Conservation (phyloP, 345 rosid species). For the Populus tremula region DNA sequence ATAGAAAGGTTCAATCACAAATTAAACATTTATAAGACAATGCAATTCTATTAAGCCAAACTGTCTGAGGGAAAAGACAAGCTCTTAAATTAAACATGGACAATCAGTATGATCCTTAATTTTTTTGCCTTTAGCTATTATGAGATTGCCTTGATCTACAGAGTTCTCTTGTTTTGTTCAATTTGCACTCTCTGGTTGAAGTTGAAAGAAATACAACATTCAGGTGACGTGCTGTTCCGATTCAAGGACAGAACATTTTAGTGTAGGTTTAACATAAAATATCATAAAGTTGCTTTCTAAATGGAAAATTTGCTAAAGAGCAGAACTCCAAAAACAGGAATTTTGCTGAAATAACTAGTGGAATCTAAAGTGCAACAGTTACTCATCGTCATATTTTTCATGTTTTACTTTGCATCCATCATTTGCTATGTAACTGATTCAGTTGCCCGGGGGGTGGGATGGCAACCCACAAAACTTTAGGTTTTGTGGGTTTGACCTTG, state of each 20-base stretch:
- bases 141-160: not conserved
- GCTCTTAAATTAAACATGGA: not conserved
- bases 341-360: not conserved
- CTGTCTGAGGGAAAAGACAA: not conserved
- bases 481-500: no score
- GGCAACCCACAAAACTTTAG: no score
- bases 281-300: not conserved
- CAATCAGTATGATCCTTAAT: not conserved
- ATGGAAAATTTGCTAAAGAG: not conserved
- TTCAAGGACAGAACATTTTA: not conserved
- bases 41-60: not conserved
- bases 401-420: not conserved
- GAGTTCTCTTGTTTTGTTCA: not conserved
- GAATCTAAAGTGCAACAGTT: not conserved
- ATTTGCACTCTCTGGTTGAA: not conserved
- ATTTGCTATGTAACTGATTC: no score
- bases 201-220: not conserved
- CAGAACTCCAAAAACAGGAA: not conserved
- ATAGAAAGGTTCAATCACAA: not conserved
- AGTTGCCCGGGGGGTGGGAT: no score
- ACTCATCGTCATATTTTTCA: not conserved
- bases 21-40: not conserved
- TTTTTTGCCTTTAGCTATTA: not conserved
- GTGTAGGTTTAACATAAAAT: not conserved
- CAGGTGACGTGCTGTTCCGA: no score